Base-by-base conservation (phyloP, 2,329 filamentous ascomycete species). In the Fusarium chlamydosporum region DNA sequence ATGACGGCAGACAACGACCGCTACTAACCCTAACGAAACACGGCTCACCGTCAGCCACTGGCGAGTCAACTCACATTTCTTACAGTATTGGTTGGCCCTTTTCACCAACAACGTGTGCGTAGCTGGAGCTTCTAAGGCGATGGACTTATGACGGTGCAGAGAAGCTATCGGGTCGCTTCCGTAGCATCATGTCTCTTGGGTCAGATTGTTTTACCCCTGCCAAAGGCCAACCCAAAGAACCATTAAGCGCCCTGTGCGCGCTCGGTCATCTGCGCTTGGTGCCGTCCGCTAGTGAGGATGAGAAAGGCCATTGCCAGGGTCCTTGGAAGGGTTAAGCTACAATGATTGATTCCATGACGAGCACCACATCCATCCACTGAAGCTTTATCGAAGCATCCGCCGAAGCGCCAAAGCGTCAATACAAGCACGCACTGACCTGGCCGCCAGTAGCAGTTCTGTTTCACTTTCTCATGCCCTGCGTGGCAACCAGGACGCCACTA, bases 211-310 rank as follows among this genome's bases (percentile, higher is more conserved):
- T n/a, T 38, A 48, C 38, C 59, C 56, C 47, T 61, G 63, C 53
- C 38, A 41, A 20, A 34, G 26, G 23, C 51, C 64, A 62, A 55
- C 38, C 33, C 18, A 55, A 61, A 46, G 67, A 63, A 58, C 71
- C 70, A 42, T 46, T 57, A 46, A 51, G 64, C 69, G 72, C 63
- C 64, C 72, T 72, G 72, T 74, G 72, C 72, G 71, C 69, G 66
- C 67, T 74, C 72, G 72, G 72, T 74, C 72, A 74, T 74, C 65
- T 74, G 72, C 72, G 70, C 72, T 71, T 72, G 72, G 72, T 64
- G 71, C 72, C 67, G 68, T 61, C 62, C 67, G 48, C 67, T 70
- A 70, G 66, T 46, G 54, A 57, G 59, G 63, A 56, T 57, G 43
- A 65, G 56, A 58, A 23, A 65, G 61, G 52, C 61, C 51, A 43